phyloP scores from a whole-genome alignment of 768 basidiomycete species.

The Coprinellus micaceus region DNA sequence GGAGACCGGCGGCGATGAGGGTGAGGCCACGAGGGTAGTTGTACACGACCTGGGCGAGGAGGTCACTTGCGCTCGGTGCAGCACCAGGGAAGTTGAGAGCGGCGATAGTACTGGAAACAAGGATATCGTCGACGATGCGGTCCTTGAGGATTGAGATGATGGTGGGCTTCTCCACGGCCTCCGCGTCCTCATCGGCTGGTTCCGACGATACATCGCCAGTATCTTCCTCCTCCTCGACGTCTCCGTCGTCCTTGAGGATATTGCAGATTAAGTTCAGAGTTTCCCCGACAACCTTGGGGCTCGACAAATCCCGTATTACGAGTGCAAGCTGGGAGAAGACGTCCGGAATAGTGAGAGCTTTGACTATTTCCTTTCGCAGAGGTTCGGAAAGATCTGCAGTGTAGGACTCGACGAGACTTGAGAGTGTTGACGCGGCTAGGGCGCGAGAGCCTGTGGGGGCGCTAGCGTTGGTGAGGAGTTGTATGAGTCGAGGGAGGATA shows the following conservation, averaged over 20 bases:
- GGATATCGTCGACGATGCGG: conserved; percentile 11
- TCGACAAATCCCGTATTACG: neutral
- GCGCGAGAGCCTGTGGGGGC: conserved; percentile 2
- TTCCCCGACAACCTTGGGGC: conserved; percentile 6
- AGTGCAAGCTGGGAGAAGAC: conserved; percentile 10
- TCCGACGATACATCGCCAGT: neutral
- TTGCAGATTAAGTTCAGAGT: conserved; percentile 12
- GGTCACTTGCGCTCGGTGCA: conserved; percentile 10
- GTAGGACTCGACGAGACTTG: conserved; percentile 13
- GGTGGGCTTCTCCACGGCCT: neutral
- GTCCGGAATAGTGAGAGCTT: conserved; percentile 7
- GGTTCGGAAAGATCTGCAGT: neutral
- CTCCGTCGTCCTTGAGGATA: conserved; percentile 9
- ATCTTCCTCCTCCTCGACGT: conserved; percentile 10
- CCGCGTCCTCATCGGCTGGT: neutral
- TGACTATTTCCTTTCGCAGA: conserved; percentile 1
- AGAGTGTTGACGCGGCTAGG: conserved; percentile 12
- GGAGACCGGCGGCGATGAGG: conserved; percentile 13
- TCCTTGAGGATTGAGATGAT: conserved; percentile 21
- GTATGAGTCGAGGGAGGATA: conserved; percentile 10
- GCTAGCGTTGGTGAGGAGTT: conserved; percentile 8
- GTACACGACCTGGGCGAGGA: conserved; percentile 16
- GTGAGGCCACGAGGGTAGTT: conserved; percentile 16
- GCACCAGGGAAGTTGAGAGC: conserved; percentile 10
- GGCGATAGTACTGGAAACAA: conserved; percentile 8